These are phyloP conservation scores for Talaromyces sp. DNA, from an alignment of 2,329 filamentous ascomycete species.

Conservation along the genomic window DNA sequence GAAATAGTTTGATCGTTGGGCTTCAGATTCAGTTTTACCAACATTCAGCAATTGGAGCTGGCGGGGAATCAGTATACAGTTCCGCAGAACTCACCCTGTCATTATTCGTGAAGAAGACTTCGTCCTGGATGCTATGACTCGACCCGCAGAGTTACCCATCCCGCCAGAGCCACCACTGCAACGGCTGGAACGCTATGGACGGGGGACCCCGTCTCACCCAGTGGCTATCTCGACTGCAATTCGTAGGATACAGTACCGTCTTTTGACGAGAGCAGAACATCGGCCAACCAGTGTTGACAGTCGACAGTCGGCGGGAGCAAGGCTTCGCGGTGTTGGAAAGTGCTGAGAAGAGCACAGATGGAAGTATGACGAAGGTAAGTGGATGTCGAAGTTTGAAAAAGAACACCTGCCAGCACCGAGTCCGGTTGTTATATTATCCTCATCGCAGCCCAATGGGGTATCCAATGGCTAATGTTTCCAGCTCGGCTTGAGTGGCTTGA, in stretches of 20 bases:
- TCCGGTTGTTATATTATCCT: not conserved
- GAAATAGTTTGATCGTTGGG: not conserved
- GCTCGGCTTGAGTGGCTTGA: constrained; percentile 7
- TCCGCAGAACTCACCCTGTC: not conserved
- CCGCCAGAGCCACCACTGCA: not conserved
- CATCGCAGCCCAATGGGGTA: constrained; percentile 7
- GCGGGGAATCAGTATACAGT: not conserved
- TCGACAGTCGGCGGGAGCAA: not conserved
- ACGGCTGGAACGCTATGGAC: constrained; percentile 3
- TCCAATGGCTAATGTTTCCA: constrained; percentile 7
- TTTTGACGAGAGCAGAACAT: not conserved
- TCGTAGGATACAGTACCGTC: not conserved
- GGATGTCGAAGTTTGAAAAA: not conserved
- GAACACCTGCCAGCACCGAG: not conserved
- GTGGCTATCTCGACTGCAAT: not conserved
- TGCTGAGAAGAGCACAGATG: not conserved
- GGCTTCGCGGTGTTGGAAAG: not conserved
- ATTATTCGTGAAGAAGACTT: constrained; percentile 2
- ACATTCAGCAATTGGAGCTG: constrained; percentile 1
- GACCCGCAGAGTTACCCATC: not conserved
- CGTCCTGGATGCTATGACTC: constrained; percentile 2
- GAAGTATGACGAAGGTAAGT: not conserved
- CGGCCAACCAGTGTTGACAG: not conserved
- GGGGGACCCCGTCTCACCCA: not conserved
- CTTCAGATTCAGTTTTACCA: not conserved